phyloP scores from a whole-genome alignment of 169 alveolate species.

The Cryptosporidium viatorum region DNA sequence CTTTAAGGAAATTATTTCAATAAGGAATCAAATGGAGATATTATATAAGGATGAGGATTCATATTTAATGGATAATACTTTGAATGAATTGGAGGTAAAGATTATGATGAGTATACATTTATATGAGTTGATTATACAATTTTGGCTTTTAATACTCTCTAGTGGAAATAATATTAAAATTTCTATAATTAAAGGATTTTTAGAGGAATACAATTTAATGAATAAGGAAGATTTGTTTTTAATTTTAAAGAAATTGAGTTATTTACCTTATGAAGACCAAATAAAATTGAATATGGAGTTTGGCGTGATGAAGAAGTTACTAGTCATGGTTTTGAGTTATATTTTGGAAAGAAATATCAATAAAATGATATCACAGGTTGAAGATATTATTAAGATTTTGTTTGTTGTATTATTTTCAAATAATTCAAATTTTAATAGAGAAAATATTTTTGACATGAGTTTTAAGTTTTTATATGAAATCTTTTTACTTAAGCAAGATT shows the following conservation, averaged over 20 bases:
- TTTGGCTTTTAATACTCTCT: not conserved
- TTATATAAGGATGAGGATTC: not conserved
- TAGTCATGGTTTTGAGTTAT: not conserved
- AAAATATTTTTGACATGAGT: not conserved
- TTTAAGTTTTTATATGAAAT: not conserved
- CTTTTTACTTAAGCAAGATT: not conserved
- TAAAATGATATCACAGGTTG: not conserved
- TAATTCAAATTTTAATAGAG: not conserved
- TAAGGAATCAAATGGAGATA: not conserved
- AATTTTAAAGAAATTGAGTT: not conserved
- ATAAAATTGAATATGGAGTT: not conserved
- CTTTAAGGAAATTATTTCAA: not conserved
- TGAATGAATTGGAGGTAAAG: not conserved
- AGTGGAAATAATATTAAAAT: not conserved
- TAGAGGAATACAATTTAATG: not conserved
- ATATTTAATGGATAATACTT: not conserved
- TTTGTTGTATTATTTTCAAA: not conserved
- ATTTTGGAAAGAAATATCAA: not conserved
- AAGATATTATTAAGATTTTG: not conserved
- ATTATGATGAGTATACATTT: slow-evolving; percentile 1
- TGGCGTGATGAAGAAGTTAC: not conserved
- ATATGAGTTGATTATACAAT: slow-evolving; percentile 7
- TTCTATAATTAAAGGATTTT: not conserved
- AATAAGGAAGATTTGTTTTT: slow-evolving; percentile 5
- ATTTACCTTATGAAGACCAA: slow-evolving; percentile 57